Conservation (phyloP, 352 stramenopile species). For the Globisporangium heterothallicum region DNA sequence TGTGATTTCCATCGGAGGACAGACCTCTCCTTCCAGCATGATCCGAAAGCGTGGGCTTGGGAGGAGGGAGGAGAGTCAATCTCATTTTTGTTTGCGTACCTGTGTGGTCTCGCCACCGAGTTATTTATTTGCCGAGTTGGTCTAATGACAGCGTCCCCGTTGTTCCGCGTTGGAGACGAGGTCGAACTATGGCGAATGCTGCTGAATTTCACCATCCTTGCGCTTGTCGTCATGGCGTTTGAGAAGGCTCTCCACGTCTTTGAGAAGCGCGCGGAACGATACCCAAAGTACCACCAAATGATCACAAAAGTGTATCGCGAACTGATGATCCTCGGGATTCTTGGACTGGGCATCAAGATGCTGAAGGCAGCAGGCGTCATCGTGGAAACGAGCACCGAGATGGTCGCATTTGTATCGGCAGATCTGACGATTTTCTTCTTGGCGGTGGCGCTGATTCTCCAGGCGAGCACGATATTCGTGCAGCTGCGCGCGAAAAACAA, state of each 20-base stretch:
- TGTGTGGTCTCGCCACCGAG: no score
- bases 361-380: conserved; percentile 31
- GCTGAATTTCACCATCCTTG: conserved; percentile 41
- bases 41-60: no score
- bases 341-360: conserved; percentile 51
- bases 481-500: conserved; percentile 36
- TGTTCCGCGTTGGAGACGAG: conserved; percentile 15
- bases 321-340: conserved; percentile 54
- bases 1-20: no score
- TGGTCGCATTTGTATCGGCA: conserved; percentile 49
- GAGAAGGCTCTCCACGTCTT: conserved; percentile 37
- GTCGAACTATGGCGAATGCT: conserved; percentile 56
- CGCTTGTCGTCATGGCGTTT: conserved; percentile 41
- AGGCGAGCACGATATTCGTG: conserved; percentile 45
- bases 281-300: conserved; percentile 68
- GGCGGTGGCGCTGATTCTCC: conserved; percentile 41
- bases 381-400: conserved; percentile 24
- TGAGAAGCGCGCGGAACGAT: conserved; percentile 34
- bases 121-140: not conserved
- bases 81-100: no score
- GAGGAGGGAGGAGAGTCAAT: no score
- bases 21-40: no score
- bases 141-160: conserved; percentile 7
- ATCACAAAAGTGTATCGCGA: conserved; percentile 57
- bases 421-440: conserved; percentile 57